Conservation (phyloP, 176 grass and related monocot genomes). For the maize (Zea mays) region DNA sequence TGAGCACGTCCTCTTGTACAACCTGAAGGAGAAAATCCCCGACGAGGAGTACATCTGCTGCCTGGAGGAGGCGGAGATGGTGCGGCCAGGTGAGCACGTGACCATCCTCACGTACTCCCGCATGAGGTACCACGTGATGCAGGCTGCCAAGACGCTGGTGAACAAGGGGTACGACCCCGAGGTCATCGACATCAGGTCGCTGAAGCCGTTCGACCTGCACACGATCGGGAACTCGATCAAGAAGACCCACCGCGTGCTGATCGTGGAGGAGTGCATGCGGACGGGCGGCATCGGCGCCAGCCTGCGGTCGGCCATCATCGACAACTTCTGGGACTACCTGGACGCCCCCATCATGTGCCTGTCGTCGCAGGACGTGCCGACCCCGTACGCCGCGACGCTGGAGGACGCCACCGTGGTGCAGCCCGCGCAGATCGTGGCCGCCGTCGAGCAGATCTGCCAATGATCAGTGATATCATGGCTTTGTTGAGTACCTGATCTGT, state of each 20-base stretch:
- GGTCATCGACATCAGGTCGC: conserved; percentile 78
- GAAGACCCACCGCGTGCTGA: conserved; percentile 84
- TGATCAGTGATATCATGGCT: not conserved
- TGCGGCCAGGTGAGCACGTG: conserved; percentile 73
- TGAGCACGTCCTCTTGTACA: conserved; percentile 82
- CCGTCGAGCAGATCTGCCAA: conserved; percentile 77
- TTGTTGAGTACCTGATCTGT: conserved; percentile 13
- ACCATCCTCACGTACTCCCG: conserved; percentile 85
- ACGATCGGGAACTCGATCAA: conserved; percentile 63
- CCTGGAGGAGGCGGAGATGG: conserved; percentile 87
- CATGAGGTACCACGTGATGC: conserved; percentile 97
- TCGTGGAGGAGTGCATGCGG: conserved; percentile 90
- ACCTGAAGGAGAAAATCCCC: conserved; percentile 85
- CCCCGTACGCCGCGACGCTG: conserved; percentile 61
- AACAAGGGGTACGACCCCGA: conserved; percentile 82
- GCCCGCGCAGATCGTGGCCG: conserved; percentile 73
- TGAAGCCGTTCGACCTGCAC: conserved; percentile 84
- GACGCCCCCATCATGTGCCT: conserved; percentile 78
- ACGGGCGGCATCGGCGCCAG: conserved; percentile 79
- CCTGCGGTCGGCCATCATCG: conserved; percentile 71
- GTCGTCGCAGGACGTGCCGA: conserved; percentile 85
- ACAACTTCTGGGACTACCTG: conserved; percentile 95
- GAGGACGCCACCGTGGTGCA: conserved; percentile 82
- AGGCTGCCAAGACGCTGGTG: conserved; percentile 72
- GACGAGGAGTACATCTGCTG: conserved; percentile 84